Conservation (phyloP, 345 rosid species). For the Moricandia arvensis region DNA sequence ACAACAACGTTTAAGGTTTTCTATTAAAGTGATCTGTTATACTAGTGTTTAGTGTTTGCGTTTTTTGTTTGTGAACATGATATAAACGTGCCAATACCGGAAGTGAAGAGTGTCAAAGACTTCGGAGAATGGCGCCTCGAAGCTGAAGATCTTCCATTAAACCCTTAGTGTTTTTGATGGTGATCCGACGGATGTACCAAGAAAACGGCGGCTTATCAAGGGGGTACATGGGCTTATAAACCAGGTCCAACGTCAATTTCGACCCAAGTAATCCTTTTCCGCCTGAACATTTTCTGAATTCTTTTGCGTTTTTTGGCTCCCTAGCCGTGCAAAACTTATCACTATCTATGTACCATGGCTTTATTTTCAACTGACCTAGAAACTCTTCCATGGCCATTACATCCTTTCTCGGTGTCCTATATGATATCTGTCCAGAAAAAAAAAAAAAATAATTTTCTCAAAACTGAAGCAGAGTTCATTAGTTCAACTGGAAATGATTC, state of each 20-base stretch:
- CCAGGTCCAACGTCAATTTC: constrained; percentile 58
- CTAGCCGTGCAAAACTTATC: constrained; percentile 57
- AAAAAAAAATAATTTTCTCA: not conserved
- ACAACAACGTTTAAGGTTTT: not conserved
- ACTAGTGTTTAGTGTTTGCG: not conserved
- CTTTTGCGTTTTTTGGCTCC: constrained; percentile 59
- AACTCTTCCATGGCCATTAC: constrained; percentile 66
- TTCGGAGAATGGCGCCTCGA: constrained; percentile 6
- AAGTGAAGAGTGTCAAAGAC: not conserved
- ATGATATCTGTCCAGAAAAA: constrained; percentile 57
- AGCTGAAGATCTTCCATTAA: not conserved
- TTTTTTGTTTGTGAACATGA: not conserved
- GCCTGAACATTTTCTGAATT: constrained; percentile 51
- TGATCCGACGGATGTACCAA: constrained; percentile 75
- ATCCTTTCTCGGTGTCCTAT: constrained; percentile 48
- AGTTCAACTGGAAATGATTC: too few relatives aligned
- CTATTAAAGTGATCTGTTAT: not conserved
- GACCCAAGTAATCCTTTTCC: constrained; percentile 75
- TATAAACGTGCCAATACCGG: not conserved
- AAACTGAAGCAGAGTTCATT: too few relatives aligned
- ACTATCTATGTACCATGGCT: constrained; percentile 57
- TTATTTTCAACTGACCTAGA: constrained; percentile 68
- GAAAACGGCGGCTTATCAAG: constrained; percentile 75
- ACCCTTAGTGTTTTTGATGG: constrained; percentile 35
- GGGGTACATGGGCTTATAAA: constrained; percentile 53